A percentile compares a stretch with the other conserved stretches of the same genome.
These are phyloP conservation scores for Botrytis sinoallii DNA, from an alignment of 2,329 filamentous ascomycete genomes.

Conservation along the genomic window DNA sequence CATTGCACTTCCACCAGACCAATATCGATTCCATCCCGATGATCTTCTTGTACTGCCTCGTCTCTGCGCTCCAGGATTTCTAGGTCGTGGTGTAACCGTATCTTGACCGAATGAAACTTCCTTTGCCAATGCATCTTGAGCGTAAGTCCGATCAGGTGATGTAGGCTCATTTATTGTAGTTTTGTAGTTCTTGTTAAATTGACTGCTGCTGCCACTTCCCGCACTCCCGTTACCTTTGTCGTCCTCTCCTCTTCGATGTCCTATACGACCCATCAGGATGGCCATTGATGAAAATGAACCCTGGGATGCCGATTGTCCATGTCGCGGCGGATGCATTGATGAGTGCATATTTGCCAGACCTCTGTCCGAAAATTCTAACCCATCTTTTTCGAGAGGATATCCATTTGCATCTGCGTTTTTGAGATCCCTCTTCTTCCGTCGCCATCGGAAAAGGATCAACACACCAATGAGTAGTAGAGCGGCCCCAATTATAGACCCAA, in stretches of 20 bases:
- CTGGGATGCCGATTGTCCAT: slow-evolving; percentile 52
- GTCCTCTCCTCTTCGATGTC: slow-evolving; percentile 44
- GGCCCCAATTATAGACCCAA: slow-evolving; percentile 77
- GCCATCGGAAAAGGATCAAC: slow-evolving; percentile 64
- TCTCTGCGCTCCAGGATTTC: slow-evolving; percentile 26
- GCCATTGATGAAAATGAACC: slow-evolving; percentile 62
- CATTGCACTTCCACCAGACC: slow-evolving; percentile 68
- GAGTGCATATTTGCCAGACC: slow-evolving; percentile 39
- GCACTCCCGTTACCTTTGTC: slow-evolving; percentile 54
- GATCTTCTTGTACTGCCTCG: slow-evolving; percentile 52
- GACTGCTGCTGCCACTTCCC: slow-evolving; percentile 54
- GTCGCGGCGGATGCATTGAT: slow-evolving; percentile 40
- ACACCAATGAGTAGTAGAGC: slow-evolving; percentile 50
- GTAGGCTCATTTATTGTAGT: slow-evolving; percentile 60
- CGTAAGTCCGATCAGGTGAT: slow-evolving; percentile 41
- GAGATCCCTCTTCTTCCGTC: slow-evolving; percentile 54
- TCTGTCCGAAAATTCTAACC: slow-evolving; percentile 48
- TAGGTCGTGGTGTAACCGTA: slow-evolving; percentile 24
- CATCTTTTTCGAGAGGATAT: slow-evolving; percentile 56
- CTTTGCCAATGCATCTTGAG: slow-evolving; percentile 20
- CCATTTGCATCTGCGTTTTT: slow-evolving; percentile 47
- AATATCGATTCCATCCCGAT: slow-evolving; percentile 75
- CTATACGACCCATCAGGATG: slow-evolving; percentile 62
- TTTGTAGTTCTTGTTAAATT: slow-evolving; percentile 63
- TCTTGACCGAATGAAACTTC: slow-evolving; percentile 38